Percentiles rank a stretch among this genome's conserved stretches.
Evolutionary conservation across 1,139 yeast species (phyloP).

Genomic region (Suhomyces bokatorum): DNA sequence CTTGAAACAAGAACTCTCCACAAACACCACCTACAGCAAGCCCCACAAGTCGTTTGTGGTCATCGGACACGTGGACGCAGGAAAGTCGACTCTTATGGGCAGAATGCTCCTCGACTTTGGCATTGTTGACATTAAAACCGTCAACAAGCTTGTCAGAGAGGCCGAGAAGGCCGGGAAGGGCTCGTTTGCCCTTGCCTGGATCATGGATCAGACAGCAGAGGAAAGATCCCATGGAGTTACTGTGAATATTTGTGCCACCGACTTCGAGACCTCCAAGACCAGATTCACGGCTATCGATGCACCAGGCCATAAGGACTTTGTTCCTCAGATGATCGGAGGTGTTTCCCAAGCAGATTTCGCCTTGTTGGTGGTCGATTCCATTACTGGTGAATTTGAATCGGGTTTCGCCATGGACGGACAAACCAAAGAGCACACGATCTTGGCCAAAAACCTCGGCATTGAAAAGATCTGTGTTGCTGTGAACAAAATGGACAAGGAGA

Average conservation of each 20-base stretch:
- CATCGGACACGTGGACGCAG: constrained; percentile 97
- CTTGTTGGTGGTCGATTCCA: constrained; percentile 72
- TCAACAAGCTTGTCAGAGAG: constrained; percentile 76
- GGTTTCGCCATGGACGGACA: constrained; percentile 90
- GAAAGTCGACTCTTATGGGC: constrained; percentile 95
- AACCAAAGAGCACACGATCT: constrained; percentile 87
- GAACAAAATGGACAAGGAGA: constrained; percentile 80
- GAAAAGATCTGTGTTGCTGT: constrained; percentile 72
- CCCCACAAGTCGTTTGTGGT: constrained; percentile 80
- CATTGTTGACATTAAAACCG: constrained; percentile 73
- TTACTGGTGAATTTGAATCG: constrained; percentile 82
- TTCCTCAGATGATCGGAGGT: constrained; percentile 56
- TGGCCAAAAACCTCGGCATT: constrained; percentile 85
- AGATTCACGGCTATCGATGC: constrained; percentile 91
- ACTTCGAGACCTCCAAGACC: constrained; percentile 66
- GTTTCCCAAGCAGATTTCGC: constrained; percentile 67
- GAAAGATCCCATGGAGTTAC: constrained; percentile 93
- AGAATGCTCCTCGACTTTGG: constrained; percentile 79
- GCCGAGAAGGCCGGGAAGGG: constrained; percentile 84
- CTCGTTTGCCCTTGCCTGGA: constrained; percentile 96
- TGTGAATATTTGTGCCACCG: constrained; percentile 84
- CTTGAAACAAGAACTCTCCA: constrained; percentile 38
- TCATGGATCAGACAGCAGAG: constrained; percentile 91
- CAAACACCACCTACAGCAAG: constrained; percentile 41
- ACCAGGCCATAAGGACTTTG: constrained; percentile 62